phyloP scores from a whole-genome alignment of 1,284 basidiomycete genomes.

The Cutaneotrichosporon sp. region DNA sequence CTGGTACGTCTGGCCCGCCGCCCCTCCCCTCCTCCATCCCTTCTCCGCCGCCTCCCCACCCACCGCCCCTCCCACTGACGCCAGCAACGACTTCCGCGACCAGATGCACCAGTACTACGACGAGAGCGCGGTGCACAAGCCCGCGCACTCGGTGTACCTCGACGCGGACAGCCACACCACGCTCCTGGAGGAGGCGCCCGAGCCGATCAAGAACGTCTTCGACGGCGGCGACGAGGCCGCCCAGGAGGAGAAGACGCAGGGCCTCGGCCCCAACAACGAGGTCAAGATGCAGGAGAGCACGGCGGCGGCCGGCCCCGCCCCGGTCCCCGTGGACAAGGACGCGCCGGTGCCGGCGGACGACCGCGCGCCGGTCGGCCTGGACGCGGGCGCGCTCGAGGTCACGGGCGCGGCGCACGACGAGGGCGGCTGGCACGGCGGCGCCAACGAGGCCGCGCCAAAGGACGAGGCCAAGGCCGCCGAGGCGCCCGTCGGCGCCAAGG shows the following conservation, averaged over 20 bases:
- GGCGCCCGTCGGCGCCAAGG: slow-evolving; percentile 27
- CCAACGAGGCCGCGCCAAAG: slow-evolving; percentile 42
- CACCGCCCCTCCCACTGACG: not conserved
- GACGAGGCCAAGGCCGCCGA: slow-evolving; percentile 10
- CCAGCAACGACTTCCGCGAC: slow-evolving; percentile 48
- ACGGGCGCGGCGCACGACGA: slow-evolving; percentile 43
- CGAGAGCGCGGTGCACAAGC: slow-evolving; percentile 15
- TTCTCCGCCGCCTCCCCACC: too few relatives aligned
- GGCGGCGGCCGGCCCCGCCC: slow-evolving; percentile 11
- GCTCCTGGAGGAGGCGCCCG: slow-evolving; percentile 44
- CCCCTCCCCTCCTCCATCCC: too few relatives aligned
- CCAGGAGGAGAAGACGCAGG: slow-evolving; percentile 50
- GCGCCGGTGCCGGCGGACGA: slow-evolving; percentile 39
- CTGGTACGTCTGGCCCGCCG: slow-evolving; percentile 65
- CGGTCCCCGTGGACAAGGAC: slow-evolving; percentile 16
- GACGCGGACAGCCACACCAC: slow-evolving; percentile 34
- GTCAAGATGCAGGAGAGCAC: slow-evolving; percentile 46
- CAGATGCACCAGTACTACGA: slow-evolving; percentile 38
- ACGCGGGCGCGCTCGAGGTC: slow-evolving; percentile 50
- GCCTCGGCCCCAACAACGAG: slow-evolving; percentile 44
- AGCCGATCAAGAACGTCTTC: slow-evolving; percentile 52
- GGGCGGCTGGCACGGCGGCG: slow-evolving; percentile 54
- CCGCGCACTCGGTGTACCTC: slow-evolving; percentile 32
- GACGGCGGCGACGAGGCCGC: slow-evolving; percentile 38
- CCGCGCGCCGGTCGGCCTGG: slow-evolving; percentile 50